These are phyloP conservation scores for Botryotinia narcissicola DNA, from an alignment of 2,329 filamentous ascomycete species.

Conservation along the genomic window DNA sequence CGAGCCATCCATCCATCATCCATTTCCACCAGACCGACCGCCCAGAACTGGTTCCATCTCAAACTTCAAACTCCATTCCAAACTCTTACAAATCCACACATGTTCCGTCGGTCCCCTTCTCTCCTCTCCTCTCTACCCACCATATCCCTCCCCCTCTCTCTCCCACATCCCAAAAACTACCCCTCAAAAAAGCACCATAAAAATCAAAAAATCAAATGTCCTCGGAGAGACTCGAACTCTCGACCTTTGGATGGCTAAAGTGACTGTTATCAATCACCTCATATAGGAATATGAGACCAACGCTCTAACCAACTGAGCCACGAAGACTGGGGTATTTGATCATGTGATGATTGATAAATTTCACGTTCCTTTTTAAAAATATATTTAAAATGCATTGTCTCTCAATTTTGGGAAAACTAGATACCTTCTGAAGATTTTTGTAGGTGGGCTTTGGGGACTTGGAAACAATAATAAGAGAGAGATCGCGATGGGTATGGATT, in stretches of 20 bases:
- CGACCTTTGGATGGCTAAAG: conserved; percentile 44
- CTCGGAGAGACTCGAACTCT: conserved; percentile 51
- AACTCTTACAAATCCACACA: neutral
- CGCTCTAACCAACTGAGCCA: conserved; percentile 47
- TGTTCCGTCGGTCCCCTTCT: neutral
- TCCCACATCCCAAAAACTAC: neutral
- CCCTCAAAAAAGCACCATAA: neutral
- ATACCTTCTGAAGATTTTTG: no score
- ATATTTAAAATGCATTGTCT: rapidly evolving
- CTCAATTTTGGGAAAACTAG: no score
- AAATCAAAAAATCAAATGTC: conserved; percentile 30
- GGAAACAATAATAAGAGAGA: neutral
- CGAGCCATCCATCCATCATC: neutral
- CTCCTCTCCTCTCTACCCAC: neutral
- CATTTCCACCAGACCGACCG: neutral
- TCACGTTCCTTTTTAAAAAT: rapidly evolving
- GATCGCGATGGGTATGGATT: neutral
- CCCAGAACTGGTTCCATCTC: neutral
- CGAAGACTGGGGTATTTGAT: conserved; percentile 35
- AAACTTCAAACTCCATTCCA: neutral
- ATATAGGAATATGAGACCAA: conserved; percentile 41
- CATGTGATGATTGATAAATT: neutral
- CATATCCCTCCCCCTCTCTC: neutral
- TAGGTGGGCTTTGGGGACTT: no score
- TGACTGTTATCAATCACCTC: conserved; percentile 8